phyloP scores from a whole-genome alignment of 2,329 filamentous ascomycete genomes.

The Gremmenia infestans region DNA sequence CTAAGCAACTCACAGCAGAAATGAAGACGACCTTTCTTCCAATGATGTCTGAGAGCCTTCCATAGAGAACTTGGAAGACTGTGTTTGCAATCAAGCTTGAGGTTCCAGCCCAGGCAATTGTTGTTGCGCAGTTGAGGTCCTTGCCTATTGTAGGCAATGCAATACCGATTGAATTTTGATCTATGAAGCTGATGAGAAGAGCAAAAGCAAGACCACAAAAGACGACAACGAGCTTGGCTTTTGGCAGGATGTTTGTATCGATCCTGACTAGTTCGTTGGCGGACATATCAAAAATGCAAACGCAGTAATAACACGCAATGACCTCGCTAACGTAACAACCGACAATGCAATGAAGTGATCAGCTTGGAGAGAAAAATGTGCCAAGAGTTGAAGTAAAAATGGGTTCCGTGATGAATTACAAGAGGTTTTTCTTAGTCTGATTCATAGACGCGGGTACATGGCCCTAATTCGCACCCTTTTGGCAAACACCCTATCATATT shows the following conservation, averaged over 20 bases:
- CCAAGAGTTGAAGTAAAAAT: too few relatives aligned
- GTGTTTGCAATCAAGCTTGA: conserved; percentile 52
- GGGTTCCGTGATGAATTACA: neutral
- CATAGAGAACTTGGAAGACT: conserved; percentile 60
- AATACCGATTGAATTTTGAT: conserved; percentile 34
- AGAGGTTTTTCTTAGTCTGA: neutral
- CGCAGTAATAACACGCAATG: neutral
- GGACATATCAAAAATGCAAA: neutral
- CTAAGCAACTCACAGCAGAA: conserved; percentile 46
- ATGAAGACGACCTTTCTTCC: conserved; percentile 56
- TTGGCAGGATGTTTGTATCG: conserved; percentile 53
- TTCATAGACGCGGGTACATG: too few relatives aligned
- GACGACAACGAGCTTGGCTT: conserved; percentile 44
- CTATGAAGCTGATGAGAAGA: conserved; percentile 47
- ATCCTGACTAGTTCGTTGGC: conserved; percentile 23
- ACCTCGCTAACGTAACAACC: neutral
- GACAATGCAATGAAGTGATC: neutral
- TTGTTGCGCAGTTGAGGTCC: conserved; percentile 40
- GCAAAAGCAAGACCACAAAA: conserved; percentile 48
- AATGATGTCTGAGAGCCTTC: conserved; percentile 56
- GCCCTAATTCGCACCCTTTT: too few relatives aligned
- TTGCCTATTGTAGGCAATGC: conserved; percentile 47
- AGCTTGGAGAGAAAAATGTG: neutral
- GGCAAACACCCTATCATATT: too few relatives aligned
- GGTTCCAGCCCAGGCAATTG: conserved; percentile 52